phyloP scores from a whole-genome alignment of 108 stramenopile genomes.

The Craspedostauros australis region DNA sequence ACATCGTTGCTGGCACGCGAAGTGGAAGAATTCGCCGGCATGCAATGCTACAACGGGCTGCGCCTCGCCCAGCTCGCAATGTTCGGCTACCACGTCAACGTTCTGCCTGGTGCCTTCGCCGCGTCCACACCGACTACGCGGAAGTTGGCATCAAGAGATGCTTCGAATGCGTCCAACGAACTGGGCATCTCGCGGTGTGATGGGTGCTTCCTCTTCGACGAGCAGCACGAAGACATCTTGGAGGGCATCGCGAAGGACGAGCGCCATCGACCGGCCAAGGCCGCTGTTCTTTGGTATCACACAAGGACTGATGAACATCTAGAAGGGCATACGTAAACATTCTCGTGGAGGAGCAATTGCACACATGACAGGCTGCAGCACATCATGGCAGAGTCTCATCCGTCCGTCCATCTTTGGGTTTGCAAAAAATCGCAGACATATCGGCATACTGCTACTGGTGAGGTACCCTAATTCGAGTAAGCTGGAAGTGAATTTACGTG shows the following conservation, averaged over 20 bases:
- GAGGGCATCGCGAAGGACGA: conserved; percentile 54
- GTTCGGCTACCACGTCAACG: conserved; percentile 48
- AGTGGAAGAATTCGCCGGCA: conserved; percentile 69
- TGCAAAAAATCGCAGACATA: too few relatives aligned
- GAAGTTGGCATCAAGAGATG: conserved; percentile 4
- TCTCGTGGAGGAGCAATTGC: too few relatives aligned
- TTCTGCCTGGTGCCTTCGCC: conserved; percentile 66
- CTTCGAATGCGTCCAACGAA: conserved; percentile 18
- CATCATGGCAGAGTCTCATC: too few relatives aligned
- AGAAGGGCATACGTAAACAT: too few relatives aligned
- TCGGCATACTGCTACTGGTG: too few relatives aligned
- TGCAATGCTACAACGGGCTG: conserved; percentile 58
- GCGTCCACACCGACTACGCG: conserved; percentile 29
- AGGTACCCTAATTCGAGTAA: too few relatives aligned
- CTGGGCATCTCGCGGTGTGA: conserved; percentile 35
- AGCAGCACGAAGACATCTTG: conserved; percentile 34
- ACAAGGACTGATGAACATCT: not conserved
- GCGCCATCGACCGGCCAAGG: conserved; percentile 50
- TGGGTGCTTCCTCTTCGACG: conserved; percentile 37
- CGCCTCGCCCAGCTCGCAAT: conserved; percentile 63
- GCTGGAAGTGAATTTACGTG: too few relatives aligned
- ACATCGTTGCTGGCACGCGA: conserved; percentile 56
- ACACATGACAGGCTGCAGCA: too few relatives aligned
- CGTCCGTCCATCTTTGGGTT: too few relatives aligned
- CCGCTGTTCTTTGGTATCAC: conserved; percentile 43